These are phyloP conservation scores for Colletotrichum salicis DNA, from an alignment of 2,329 filamentous ascomycete genomes.

Conservation along the genomic window DNA sequence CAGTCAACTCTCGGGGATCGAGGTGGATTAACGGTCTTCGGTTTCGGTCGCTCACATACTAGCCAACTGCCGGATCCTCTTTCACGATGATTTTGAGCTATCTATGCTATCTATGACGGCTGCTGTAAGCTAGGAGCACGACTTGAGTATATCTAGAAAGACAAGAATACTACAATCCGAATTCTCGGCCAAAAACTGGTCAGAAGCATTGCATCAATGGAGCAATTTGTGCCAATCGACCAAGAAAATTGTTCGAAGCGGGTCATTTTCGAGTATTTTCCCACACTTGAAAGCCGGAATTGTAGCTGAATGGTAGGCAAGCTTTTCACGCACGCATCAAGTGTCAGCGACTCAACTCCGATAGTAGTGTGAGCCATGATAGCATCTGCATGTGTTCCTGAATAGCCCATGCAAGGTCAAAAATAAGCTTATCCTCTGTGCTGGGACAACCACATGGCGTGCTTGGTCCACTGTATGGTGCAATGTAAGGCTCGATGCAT, in stretches of 20 bases:
- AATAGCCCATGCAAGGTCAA: not conserved
- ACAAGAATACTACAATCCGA: not conserved
- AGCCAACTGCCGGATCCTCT: not conserved
- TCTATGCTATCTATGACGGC: not conserved
- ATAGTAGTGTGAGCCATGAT: not conserved
- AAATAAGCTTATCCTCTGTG: not conserved
- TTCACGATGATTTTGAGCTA: not conserved
- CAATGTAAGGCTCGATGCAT: no score
- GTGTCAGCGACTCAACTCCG: not conserved
- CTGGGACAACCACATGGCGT: not conserved
- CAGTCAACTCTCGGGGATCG: not conserved
- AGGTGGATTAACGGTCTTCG: not conserved
- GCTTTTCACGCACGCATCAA: not conserved
- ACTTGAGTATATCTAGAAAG: not conserved
- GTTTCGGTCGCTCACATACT: not conserved
- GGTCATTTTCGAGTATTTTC: not conserved
- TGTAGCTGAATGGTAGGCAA: not conserved
- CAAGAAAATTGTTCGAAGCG: not conserved
- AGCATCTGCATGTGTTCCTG: not conserved
- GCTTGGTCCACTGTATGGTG: not conserved
- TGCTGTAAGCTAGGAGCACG: not conserved
- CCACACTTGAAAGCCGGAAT: not conserved
- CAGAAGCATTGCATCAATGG: not conserved
- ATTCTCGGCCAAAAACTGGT: not conserved
- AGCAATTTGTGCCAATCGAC: no score